A percentile compares a stretch with the other conserved stretches of the same genome.
Conservation (phyloP, 257 asterid species). For the Euphrasia confusa region DNA sequence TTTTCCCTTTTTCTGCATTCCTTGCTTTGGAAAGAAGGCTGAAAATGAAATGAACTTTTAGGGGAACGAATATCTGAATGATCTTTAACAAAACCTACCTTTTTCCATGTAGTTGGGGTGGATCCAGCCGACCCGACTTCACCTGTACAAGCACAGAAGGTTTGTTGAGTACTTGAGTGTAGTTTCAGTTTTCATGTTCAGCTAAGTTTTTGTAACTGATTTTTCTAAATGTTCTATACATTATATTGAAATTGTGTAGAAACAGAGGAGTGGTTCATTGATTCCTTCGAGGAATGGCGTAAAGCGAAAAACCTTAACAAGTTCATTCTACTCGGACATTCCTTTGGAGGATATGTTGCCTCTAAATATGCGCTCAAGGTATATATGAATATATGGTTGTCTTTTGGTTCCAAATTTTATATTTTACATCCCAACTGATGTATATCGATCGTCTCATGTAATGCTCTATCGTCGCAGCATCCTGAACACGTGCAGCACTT, state of each 20-base stretch:
- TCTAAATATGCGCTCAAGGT: conserved; percentile 61
- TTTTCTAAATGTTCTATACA: background rate
- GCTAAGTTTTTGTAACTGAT: background rate
- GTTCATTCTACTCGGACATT: conserved; percentile 93
- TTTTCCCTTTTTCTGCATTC: background rate
- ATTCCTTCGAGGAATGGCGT: conserved; percentile 93
- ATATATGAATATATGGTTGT: background rate
- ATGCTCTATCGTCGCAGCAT: conserved; percentile 50
- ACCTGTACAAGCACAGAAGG: conserved; percentile 98
- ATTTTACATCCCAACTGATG: conserved; percentile 26
- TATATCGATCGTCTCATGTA: background rate
- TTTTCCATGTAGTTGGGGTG: conserved; percentile 84
- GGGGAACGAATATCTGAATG: background rate
- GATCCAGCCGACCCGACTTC: conserved; percentile 97
- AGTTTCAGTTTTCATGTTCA: background rate
- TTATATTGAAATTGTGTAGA: conserved; percentile 38
- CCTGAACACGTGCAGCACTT: conserved; percentile 88
- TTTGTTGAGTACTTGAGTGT: conserved; percentile 9
- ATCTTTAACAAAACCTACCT: conserved; percentile 2
- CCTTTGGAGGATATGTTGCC: conserved; percentile 96
- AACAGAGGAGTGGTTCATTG: conserved; percentile 76
- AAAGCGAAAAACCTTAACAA: conserved; percentile 76
- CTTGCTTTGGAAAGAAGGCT: background rate
- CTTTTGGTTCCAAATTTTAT: too few relatives aligned
- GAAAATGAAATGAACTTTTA: background rate